A percentile compares a stretch with the other conserved stretches of the same genome.
Conservation (phyloP, 768 basidiomycete species). For the Termitomyces heimii region DNA sequence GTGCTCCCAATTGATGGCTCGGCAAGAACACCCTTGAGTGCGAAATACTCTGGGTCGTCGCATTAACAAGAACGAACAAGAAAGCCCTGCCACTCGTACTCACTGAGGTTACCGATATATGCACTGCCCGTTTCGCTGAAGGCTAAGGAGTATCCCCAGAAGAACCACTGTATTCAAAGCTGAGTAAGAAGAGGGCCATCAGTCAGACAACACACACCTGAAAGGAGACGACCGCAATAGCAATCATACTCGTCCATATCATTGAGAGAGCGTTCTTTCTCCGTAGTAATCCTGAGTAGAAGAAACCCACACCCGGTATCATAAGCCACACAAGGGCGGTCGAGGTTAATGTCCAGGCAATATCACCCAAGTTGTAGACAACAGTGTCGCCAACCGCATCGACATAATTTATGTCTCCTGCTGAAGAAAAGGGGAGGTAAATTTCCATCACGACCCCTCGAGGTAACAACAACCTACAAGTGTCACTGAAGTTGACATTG, state of each 20-base stretch:
- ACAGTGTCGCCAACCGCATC: conserved; percentile 22
- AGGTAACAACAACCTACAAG: conserved; percentile 15
- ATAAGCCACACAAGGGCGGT: conserved; percentile 84
- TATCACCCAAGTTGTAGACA: conserved; percentile 44
- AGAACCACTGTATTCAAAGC: conserved; percentile 68
- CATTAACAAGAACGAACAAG: background rate
- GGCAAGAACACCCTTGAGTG: conserved; percentile 69
- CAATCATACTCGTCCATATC: conserved; percentile 77
- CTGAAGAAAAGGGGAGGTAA: conserved; percentile 16
- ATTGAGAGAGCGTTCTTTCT: conserved; percentile 92
- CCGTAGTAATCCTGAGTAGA: conserved; percentile 87
- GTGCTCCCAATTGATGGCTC: conserved; percentile 68
- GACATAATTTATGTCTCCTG: conserved; percentile 28
- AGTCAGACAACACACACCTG: conserved; percentile 54
- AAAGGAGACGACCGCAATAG: conserved; percentile 76
- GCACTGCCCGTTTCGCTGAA: conserved; percentile 70
- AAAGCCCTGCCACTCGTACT: conserved; percentile 18
- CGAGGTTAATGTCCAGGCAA: conserved; percentile 55
- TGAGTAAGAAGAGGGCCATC: background rate
- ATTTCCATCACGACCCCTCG: background rate
- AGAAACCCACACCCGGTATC: conserved; percentile 82
- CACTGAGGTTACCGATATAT: conserved; percentile 87
- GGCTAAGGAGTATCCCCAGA: conserved; percentile 93
- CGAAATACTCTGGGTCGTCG: conserved; percentile 62
- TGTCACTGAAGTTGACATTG: conserved; percentile 22